Percentiles rank a stretch among this genome's conserved stretches.
Evolutionary conservation across 106 monocot species (phyloP).

Genomic region (Dactylorhiza incarnata): DNA sequence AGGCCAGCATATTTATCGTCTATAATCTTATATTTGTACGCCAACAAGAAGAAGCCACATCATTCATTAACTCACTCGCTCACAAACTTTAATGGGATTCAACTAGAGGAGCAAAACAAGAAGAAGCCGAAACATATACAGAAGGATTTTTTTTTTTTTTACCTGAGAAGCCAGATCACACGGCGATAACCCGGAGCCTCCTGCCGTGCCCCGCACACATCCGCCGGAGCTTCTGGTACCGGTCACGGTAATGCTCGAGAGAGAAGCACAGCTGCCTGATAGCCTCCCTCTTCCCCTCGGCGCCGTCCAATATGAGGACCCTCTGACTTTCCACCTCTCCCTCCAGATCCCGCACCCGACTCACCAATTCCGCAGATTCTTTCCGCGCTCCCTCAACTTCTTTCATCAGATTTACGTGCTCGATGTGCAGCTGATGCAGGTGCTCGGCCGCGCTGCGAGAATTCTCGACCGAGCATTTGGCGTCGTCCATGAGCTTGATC

Average conservation of each 20-base stretch:
- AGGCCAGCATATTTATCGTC: no score
- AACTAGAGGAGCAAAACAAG: background rate
- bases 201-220: conserved; percentile 33
- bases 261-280: conserved; percentile 92
- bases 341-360: conserved; percentile 38
- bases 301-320: conserved; percentile 36
- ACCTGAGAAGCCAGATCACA: background rate
- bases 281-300: conserved; percentile 87
- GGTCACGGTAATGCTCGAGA: conserved; percentile 71
- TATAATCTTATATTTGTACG: no score
- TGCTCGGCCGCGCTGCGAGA: conserved; percentile 15
- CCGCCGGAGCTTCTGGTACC: conserved; percentile 58
- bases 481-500: conserved; percentile 12
- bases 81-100: background rate
- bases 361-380: conserved; percentile 9
- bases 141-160: no score
- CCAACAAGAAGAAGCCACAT: no score
- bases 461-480: conserved; percentile 15
- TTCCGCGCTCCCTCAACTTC: conserved; percentile 26
- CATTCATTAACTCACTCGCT: no score
- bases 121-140: background rate
- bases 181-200: conserved; percentile 4
- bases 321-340: conserved; percentile 54
- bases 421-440: conserved; percentile 42
- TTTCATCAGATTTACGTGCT: conserved; percentile 33